phyloP scores from a whole-genome alignment of 164 flowering plant species.

The Piper longum region DNA sequence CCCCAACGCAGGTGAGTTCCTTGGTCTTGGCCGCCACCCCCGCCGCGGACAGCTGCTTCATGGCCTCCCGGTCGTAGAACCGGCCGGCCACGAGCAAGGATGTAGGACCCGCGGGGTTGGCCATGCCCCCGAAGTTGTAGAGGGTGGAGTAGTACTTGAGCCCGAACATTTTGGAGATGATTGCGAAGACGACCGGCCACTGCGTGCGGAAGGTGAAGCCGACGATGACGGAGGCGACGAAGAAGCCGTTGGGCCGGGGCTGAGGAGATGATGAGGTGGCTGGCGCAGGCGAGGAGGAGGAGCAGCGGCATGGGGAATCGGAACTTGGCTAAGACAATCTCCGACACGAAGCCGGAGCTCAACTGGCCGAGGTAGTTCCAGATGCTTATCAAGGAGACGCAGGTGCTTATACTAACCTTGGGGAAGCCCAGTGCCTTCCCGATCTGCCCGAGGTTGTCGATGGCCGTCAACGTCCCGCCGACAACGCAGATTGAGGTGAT shows the following conservation, averaged over 20 bases:
- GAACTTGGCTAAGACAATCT: constrained; percentile 25
- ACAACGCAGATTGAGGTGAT: constrained; percentile 36
- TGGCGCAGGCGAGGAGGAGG: constrained; percentile 30
- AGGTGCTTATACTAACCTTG: constrained; percentile 24
- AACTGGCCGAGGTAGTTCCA: constrained; percentile 54
- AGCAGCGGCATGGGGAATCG: constrained; percentile 39
- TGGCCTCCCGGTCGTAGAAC: constrained; percentile 42
- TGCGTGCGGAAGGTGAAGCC: constrained; percentile 53
- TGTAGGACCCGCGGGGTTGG: constrained; percentile 44
- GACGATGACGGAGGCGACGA: constrained; percentile 36
- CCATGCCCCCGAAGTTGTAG: constrained; percentile 41
- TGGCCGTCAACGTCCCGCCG: constrained; percentile 44
- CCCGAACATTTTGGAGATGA: constrained; percentile 55
- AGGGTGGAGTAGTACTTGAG: constrained; percentile 54
- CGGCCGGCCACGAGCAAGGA: constrained; percentile 31
- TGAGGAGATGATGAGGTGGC: constrained; percentile 48
- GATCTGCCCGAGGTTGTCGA: constrained; percentile 60
- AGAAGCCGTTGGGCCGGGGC: constrained; percentile 25
- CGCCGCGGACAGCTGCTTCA: constrained; percentile 25
- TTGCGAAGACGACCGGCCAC: constrained; percentile 37
- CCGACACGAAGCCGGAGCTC: constrained; percentile 35
- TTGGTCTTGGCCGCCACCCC: constrained; percentile 12
- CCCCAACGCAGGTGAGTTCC: constrained; percentile 45
- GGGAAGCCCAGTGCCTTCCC: constrained; percentile 37
- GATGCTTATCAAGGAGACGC: constrained; percentile 46